phyloP scores from a whole-genome alignment of 345 rosid species.

The Excoecaria cochinchinensis region DNA sequence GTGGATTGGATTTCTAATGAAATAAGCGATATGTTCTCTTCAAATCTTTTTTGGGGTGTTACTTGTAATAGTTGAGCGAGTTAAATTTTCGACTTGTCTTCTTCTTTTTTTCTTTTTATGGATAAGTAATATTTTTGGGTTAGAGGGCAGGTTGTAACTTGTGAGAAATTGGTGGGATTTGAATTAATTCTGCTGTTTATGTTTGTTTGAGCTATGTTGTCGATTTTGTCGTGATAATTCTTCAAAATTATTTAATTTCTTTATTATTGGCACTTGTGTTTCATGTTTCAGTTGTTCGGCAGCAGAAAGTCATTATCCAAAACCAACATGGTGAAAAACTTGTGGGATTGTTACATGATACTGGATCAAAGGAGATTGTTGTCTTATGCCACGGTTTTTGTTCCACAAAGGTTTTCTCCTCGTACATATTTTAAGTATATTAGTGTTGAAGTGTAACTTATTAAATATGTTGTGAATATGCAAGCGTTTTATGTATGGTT shows the following conservation, averaged over 20 bases:
- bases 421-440: neutral
- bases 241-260: neutral
- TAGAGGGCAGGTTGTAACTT: too few relatives aligned
- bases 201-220: neutral
- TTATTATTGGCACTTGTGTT: neutral
- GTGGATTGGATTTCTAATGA: neutral
- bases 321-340: slow-evolving; percentile 32
- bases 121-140: neutral
- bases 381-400: slow-evolving; percentile 31
- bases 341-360: slow-evolving; percentile 28
- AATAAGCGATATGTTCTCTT: too few relatives aligned
- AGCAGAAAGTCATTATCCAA: slow-evolving; percentile 13
- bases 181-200: neutral
- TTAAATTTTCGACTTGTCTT: neutral
- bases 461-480: neutral
- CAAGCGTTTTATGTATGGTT: neutral
- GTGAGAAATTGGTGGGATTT: neutral
- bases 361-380: slow-evolving; percentile 30
- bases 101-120: neutral
- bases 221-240: neutral
- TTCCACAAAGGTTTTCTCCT: slow-evolving; percentile 20
- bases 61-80: too few relatives aligned
- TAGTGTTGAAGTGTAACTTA: neutral
- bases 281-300: slow-evolving; percentile 17
- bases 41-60: too few relatives aligned